These are phyloP conservation scores for Bondarzewia mesenterica DNA, from an alignment of 1,284 basidiomycete species.

Conservation along the genomic window DNA sequence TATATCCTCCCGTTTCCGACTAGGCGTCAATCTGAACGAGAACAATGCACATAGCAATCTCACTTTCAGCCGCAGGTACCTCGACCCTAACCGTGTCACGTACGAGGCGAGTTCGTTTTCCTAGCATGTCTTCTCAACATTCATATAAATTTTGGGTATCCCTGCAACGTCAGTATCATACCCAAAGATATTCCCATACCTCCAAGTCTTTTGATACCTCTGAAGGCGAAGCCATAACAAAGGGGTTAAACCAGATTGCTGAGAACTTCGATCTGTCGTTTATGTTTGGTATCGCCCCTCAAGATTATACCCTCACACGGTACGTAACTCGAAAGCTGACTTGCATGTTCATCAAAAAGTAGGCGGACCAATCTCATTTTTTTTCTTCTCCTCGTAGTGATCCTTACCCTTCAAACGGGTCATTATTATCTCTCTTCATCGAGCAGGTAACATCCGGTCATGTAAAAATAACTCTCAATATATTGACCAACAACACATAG, in stretches of 20 bases:
- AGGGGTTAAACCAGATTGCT: conserved; percentile 44
- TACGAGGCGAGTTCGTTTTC: conserved; percentile 43
- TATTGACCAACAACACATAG: conserved; percentile 19
- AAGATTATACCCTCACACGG: conserved; percentile 61
- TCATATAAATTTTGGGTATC: background rate
- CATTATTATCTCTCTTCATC: conserved; percentile 53
- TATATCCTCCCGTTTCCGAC: background rate
- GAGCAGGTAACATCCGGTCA: conserved; percentile 33
- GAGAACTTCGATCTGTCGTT: conserved; percentile 44
- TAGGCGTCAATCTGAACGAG: conserved; percentile 45
- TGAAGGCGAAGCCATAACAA: conserved; percentile 42
- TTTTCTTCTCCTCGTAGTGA: conserved; percentile 25
- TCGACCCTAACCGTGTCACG: conserved; percentile 68
- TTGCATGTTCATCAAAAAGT: background rate
- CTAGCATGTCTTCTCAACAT: background rate
- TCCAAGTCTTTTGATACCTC: conserved; percentile 53
- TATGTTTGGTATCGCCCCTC: conserved; percentile 62
- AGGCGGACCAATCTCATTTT: background rate
- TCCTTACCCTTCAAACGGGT: conserved; percentile 61
- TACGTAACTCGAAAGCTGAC: conserved; percentile 22
- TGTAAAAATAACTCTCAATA: background rate
- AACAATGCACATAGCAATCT: conserved; percentile 38
- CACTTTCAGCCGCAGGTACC: conserved; percentile 59
- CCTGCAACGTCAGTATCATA: background rate
- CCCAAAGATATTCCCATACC: conserved; percentile 38